phyloP scores from a whole-genome alignment of 345 rosid species.

The Gossypium thurberi region DNA sequence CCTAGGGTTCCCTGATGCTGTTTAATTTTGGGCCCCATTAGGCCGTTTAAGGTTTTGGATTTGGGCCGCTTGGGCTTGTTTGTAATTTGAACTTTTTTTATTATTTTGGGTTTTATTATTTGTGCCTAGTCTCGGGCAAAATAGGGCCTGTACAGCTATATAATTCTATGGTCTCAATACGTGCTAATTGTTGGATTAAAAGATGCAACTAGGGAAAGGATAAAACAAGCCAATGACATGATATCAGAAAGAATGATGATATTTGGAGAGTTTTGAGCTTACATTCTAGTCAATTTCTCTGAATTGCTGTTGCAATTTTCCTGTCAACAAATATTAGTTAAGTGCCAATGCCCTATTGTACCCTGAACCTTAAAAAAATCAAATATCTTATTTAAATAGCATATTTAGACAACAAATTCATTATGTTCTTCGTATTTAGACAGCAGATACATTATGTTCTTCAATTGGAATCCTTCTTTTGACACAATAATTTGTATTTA shows the following conservation, averaged over 20 bases:
- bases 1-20: too few species aligned
- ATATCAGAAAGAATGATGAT: not conserved
- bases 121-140: too few species aligned
- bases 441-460: not conserved
- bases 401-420: too few species aligned
- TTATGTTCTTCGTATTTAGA: not conserved
- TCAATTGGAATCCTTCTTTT: not conserved
- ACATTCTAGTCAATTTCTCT: not conserved
- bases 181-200: not conserved
- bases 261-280: not conserved
- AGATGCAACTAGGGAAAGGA: not conserved
- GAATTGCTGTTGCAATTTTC: not conserved
- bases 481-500: slow-evolving; percentile 9
- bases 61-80: too few species aligned
- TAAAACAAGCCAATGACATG: not conserved
- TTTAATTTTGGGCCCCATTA: too few species aligned
- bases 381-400: not conserved
- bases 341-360: not conserved
- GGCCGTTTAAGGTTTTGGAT: too few species aligned
- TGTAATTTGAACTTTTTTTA: too few species aligned
- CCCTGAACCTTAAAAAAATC: not conserved
- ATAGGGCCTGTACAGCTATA: too few species aligned
- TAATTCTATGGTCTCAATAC: not conserved
- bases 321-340: slow-evolving; percentile 67
- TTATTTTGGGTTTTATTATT: too few species aligned